Conservation (phyloP, 495 filamentous ascomycete species). For the Barbatosphaeria neglecta region DNA sequence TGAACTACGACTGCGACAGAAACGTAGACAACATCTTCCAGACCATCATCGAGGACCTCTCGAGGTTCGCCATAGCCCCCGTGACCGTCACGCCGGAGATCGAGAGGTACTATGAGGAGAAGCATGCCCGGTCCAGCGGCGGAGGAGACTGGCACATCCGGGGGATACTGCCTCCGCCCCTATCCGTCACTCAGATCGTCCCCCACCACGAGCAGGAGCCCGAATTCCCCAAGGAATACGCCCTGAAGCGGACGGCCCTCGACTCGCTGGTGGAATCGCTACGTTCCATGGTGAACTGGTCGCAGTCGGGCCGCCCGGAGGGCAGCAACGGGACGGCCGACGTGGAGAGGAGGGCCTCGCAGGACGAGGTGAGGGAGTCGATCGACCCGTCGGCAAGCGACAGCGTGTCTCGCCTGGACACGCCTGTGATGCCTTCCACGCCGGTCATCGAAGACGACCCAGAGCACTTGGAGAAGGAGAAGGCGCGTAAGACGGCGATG, state of each 20-base stretch:
- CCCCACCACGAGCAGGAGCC: slow-evolving; percentile 46
- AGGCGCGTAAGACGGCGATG: slow-evolving; percentile 84
- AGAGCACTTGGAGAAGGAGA: slow-evolving; percentile 80
- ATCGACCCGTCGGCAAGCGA: slow-evolving; percentile 52
- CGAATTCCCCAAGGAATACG: slow-evolving; percentile 72
- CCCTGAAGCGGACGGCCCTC: slow-evolving; percentile 75
- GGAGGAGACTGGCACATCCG: slow-evolving; percentile 68
- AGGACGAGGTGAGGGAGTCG: slow-evolving; percentile 71
- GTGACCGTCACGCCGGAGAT: slow-evolving; percentile 61
- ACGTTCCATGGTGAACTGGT: slow-evolving; percentile 87
- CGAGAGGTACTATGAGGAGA: slow-evolving; percentile 76
- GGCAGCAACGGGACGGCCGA: slow-evolving; percentile 35
- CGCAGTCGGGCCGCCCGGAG: slow-evolving; percentile 60
- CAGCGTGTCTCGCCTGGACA: slow-evolving; percentile 42
- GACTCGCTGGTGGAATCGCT: slow-evolving; percentile 81
- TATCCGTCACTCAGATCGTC: slow-evolving; percentile 66
- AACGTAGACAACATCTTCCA: slow-evolving; percentile 97
- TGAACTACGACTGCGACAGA: slow-evolving; percentile 97
- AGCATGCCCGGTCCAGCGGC: slow-evolving; percentile 47
- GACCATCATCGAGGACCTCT: slow-evolving; percentile 83
- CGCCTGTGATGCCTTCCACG: slow-evolving; percentile 56
- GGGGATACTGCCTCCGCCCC: slow-evolving; percentile 71
- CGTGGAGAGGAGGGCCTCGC: slow-evolving; percentile 48
- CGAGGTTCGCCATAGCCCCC: slow-evolving; percentile 65
- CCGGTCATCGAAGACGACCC: slow-evolving; percentile 80